These are phyloP conservation scores for Pichia phayaonensis DNA, from an alignment of 805 yeast genomes.

Conservation along the genomic window DNA sequence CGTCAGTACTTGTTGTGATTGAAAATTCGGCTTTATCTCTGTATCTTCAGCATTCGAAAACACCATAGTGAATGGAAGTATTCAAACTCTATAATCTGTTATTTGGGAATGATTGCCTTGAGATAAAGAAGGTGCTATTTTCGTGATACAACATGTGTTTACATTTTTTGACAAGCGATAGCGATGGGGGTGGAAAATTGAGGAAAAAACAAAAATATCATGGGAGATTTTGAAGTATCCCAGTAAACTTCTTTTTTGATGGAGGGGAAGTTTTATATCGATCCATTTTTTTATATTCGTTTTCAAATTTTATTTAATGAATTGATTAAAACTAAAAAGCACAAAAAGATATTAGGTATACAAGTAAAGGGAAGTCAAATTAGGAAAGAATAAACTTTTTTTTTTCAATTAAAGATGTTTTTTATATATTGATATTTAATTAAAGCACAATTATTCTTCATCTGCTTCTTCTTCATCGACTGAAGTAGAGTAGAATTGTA, in stretches of 20 bases:
- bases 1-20: not conserved
- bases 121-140: not conserved
- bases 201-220: no score
- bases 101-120: no score
- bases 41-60: not conserved
- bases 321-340: not conserved
- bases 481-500: conserved; percentile 98
- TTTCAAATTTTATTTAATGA: not conserved
- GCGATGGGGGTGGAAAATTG: not conserved
- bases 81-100: no score
- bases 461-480: conserved; percentile 71
- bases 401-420: conserved; percentile 2
- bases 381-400: conserved; percentile 7
- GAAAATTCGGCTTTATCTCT: not conserved
- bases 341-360: not conserved
- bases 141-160: not conserved
- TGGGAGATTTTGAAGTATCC: not conserved
- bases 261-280: not conserved
- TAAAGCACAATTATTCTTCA: conserved; percentile 59
- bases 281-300: not conserved
- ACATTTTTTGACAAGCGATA: not conserved
- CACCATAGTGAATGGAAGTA: not conserved
- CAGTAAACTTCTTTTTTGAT: no score
- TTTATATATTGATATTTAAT: conserved; percentile 3
- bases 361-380: not conserved